These are phyloP conservation scores for Tilletia caries DNA, from an alignment of 1,284 basidiomycete genomes.

Conservation along the genomic window DNA sequence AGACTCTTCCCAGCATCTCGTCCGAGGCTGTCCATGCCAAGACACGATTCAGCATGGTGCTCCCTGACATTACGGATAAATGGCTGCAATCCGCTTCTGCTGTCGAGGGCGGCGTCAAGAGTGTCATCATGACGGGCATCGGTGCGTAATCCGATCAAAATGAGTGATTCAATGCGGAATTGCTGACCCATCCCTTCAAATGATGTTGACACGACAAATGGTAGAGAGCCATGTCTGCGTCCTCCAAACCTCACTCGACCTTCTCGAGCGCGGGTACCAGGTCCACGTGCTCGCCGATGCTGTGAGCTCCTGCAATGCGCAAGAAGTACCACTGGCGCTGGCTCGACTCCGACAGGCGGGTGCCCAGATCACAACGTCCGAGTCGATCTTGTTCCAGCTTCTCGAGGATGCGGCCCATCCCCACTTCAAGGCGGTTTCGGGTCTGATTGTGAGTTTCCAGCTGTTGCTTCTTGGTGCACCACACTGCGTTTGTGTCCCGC, in stretches of 20 bases:
- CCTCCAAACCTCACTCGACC: conserved; percentile 72
- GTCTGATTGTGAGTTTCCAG: conserved; percentile 62
- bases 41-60: conserved; percentile 77
- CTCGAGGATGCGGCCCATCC: conserved; percentile 66
- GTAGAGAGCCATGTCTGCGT: conserved; percentile 80
- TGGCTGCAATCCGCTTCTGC: conserved; percentile 56
- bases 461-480: not conserved
- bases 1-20: conserved; percentile 62
- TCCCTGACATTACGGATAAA: conserved; percentile 62
- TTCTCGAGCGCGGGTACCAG: conserved; percentile 61
- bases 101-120: conserved; percentile 55
- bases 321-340: conserved; percentile 58
- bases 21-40: conserved; percentile 67
- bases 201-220: not conserved
- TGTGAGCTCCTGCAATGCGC: conserved; percentile 71
- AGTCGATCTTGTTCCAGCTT: conserved; percentile 75
- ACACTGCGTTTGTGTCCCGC: not conserved
- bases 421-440: conserved; percentile 71
- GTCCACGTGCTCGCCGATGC: conserved; percentile 77
- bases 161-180: conserved; percentile 6
- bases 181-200: conserved; percentile 10
- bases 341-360: conserved; percentile 72
- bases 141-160: conserved; percentile 59
- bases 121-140: conserved; percentile 77
- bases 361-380: conserved; percentile 73